Conservation (phyloP, 345 rosid species). For the Microthlaspi erraticum region DNA sequence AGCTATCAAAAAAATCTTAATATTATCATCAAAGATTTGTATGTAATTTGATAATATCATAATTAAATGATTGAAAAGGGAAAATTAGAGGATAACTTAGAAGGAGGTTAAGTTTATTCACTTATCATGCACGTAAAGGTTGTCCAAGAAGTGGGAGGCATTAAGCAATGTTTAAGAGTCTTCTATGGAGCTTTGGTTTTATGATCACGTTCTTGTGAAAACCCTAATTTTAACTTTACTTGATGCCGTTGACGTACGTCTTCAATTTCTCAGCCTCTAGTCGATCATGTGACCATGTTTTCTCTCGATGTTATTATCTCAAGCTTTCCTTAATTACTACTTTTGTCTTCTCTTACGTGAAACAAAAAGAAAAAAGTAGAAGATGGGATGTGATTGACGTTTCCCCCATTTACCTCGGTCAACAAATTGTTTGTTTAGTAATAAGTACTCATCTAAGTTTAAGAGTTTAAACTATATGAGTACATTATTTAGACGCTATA, state of each 20-base stretch:
- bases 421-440: constrained; percentile 24
- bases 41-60: neutral
- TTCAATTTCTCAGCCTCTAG: constrained; percentile 40
- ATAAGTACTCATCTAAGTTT: neutral
- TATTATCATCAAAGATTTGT: neutral
- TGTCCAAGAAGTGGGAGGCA: constrained; percentile 58
- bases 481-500: neutral
- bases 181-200: constrained; percentile 43
- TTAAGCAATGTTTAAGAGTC: constrained; percentile 52
- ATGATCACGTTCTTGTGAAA: constrained; percentile 40
- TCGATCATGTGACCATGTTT: constrained; percentile 47
- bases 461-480: neutral
- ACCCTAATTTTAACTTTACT: constrained; percentile 41
- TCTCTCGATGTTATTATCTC: constrained; percentile 25
- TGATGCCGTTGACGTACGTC: constrained; percentile 50
- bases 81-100: constrained; percentile 32
- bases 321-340: constrained; percentile 41
- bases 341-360: constrained; percentile 33
- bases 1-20: too few species aligned
- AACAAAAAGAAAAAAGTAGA: neutral
- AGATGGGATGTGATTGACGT: constrained; percentile 21
- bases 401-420: constrained; percentile 22
- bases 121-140: constrained; percentile 66
- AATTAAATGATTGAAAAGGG: neutral
- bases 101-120: constrained; percentile 47